A percentile compares a stretch with the other conserved stretches of the same genome.
Evolutionary conservation across 208 protist genomes (phyloP).

Genomic region (Tritrichomonas musculus): DNA sequence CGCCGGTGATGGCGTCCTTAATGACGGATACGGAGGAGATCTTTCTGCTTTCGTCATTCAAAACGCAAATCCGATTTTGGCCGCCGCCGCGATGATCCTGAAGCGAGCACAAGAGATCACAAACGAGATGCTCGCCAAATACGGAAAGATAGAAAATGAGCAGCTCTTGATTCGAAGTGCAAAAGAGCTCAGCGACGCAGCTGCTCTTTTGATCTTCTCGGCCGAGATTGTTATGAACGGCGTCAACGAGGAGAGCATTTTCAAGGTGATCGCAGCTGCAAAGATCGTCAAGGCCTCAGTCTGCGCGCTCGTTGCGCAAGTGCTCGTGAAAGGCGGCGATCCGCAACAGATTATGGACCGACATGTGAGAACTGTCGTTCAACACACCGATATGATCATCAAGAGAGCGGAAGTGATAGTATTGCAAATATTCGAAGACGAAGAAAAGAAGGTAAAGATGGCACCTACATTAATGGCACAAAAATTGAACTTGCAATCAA

Average conservation of each 20-base stretch:
- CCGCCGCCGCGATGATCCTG: not conserved
- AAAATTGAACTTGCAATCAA: not conserved
- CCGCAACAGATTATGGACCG: not conserved
- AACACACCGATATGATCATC: not conserved
- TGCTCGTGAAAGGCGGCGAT: not conserved
- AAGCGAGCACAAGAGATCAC: not conserved
- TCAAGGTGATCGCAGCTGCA: not conserved
- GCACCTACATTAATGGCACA: not conserved
- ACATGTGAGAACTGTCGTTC: not conserved
- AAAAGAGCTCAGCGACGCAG: not conserved
- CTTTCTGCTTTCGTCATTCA: not conserved
- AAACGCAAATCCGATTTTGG: not conserved
- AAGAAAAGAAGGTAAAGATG: not conserved
- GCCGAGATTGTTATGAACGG: not conserved
- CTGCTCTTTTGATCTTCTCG: not conserved
- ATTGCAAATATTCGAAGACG: not conserved
- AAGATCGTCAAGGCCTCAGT: constrained; percentile 8
- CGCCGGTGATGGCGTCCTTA: no score
- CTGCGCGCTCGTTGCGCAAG: not conserved
- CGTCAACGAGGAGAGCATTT: not conserved
- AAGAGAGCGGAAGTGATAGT: not conserved
- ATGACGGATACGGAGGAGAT: no score
- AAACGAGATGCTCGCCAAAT: not conserved
- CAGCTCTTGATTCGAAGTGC: not conserved
- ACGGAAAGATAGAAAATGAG: not conserved